phyloP scores from a whole-genome alignment of 129 eudicot genomes.

The Rutidosis leptorrhynchoides region DNA sequence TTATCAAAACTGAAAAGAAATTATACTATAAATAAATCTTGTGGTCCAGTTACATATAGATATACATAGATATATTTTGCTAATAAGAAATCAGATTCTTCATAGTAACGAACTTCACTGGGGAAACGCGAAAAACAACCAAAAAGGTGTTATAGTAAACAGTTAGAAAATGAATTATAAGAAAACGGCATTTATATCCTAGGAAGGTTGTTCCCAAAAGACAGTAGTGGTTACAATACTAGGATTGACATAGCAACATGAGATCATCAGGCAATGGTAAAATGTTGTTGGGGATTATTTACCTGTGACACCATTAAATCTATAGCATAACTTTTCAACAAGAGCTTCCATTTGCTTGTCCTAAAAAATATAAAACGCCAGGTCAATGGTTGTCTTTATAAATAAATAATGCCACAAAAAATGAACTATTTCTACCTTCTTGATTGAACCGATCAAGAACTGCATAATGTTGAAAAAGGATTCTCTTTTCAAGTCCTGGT shows the following conservation, averaged over 20 bases:
- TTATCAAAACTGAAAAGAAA: conserved; percentile 12
- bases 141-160: background rate
- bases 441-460: conserved; percentile 87
- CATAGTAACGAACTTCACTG: background rate
- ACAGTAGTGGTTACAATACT: background rate
- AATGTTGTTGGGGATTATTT: background rate
- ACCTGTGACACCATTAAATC: conserved; percentile 94
- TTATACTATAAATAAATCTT: background rate
- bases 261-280: background rate
- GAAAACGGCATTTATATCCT: background rate
- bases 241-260: background rate
- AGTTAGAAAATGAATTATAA: background rate
- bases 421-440: conserved; percentile 53
- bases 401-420: conserved; percentile 9
- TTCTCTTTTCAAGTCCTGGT: conserved; percentile 65
- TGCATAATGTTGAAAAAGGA: conserved; percentile 94
- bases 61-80: too few relatives aligned
- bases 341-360: conserved; percentile 99
- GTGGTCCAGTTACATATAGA: background rate
- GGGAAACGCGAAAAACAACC: background rate
- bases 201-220: too few relatives aligned
- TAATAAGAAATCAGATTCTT: background rate
- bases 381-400: conserved; percentile 5
- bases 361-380: conserved; percentile 29
- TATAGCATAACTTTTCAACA: conserved; percentile 90